These are phyloP conservation scores for Exserohilum rostratum DNA, from an alignment of 2,329 filamentous ascomycete species.

Conservation along the genomic window DNA sequence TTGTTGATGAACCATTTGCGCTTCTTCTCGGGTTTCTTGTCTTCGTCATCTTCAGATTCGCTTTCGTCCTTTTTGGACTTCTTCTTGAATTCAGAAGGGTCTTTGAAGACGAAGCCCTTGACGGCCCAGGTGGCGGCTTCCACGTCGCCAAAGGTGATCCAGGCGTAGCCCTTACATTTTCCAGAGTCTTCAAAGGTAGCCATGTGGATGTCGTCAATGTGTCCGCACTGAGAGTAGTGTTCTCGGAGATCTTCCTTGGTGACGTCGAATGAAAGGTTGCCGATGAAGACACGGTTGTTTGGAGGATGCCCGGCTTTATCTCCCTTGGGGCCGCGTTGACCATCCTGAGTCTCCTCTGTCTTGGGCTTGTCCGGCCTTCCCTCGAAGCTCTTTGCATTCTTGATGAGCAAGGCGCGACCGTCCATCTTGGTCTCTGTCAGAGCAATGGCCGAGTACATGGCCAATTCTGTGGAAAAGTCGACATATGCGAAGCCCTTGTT, in stretches of 20 bases:
- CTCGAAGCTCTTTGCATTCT: conserved; percentile 87
- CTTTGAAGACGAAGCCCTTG: conserved; percentile 77
- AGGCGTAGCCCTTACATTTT: conserved; percentile 97
- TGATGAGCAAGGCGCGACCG: conserved; percentile 86
- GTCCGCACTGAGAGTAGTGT: conserved; percentile 85
- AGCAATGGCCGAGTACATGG: conserved; percentile 77
- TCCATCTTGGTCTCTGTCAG: conserved; percentile 82
- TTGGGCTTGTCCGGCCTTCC: conserved; percentile 77
- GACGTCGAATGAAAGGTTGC: conserved; percentile 57
- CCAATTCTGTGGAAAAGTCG: conserved; percentile 75
- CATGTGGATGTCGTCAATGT: conserved; percentile 81
- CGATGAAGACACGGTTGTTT: conserved; percentile 84
- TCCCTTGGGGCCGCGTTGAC: conserved; percentile 39
- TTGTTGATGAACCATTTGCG: conserved; percentile 82
- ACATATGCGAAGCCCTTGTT: conserved; percentile 98
- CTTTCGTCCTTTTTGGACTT: conserved; percentile 62
- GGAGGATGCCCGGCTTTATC: conserved; percentile 62
- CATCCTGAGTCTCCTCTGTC: conserved; percentile 38
- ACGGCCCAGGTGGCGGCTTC: conserved; percentile 78
- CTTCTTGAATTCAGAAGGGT: conserved; percentile 56
- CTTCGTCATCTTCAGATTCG: conserved; percentile 57
- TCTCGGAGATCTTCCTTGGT: conserved; percentile 77
- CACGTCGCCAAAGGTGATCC: conserved; percentile 86
- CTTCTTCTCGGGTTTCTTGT: conserved; percentile 55
- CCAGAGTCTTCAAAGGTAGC: conserved; percentile 96